Evolutionary conservation across 1,284 basidiomycete genomes (phyloP), one percentile per base, ranked within the genome.

Genomic region (Microbotryum silenes-acaulis): DNA sequence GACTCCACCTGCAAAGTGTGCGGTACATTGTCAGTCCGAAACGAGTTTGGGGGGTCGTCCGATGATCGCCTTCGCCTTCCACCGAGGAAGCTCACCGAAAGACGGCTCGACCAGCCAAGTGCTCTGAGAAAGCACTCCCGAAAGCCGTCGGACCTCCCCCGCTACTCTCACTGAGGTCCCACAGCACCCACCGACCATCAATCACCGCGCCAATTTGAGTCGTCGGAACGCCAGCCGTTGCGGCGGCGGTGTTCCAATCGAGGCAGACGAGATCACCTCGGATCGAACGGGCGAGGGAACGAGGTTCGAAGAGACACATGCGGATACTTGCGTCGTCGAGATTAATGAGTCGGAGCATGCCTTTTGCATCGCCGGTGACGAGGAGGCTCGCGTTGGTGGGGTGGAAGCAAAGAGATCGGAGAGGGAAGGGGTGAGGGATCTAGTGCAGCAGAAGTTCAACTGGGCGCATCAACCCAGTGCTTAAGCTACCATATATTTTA

Each of bases 381-480:
- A 54, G 31, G 4, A 42, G 52, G n/a, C 33, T 42, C 12, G 52
- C 31, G 37, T 21, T 54, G n/a, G 31, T 23, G n/a, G 52, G 37
- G 31, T 54, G 31, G 52, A 54, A 54, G 31, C 33, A 54, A n/a
- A 54, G n/a, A 21, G 37, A 42, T 3, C 52, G 52, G 20, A 54
- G 52, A n/a, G 52, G 52, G 12, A 42, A 23, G 7, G 52, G 37
- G 21, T 54, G 37, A n/a, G 33, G 52, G 52, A 54, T 54, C 52
- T 54, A 27, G n/a, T n/a, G 8, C 31, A 33, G 21, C 12, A 14
- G 14, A 5, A 20, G 51, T 0, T n/a, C 25, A 52, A 14, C 12
- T 31, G 27, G 33, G 18, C 51, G 29, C 29, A 52, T 31, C n/a
- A 23, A 21, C 6, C 21, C 31, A 23, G 21, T 23, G 16, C 7